Evolutionary conservation across 2,329 filamentous ascomycete genomes (phyloP).

Genomic region (Beauveria asiatica): DNA sequence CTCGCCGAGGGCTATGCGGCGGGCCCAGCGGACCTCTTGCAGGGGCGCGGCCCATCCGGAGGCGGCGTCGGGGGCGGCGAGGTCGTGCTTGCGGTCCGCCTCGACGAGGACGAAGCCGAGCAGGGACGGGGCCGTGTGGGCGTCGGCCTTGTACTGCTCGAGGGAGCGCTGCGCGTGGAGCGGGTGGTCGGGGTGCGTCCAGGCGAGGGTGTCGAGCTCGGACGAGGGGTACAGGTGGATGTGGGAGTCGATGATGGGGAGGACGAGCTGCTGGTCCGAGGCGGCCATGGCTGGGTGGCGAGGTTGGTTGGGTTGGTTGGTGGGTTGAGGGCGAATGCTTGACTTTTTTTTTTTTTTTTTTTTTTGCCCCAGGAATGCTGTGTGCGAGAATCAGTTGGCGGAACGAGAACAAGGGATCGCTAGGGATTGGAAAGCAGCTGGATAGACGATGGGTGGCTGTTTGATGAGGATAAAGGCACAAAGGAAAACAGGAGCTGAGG

Average conservation of each 20-base stretch:
- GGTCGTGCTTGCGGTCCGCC: conserved; percentile 62
- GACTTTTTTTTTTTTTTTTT: too few relatives aligned
- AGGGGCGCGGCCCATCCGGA: conserved; percentile 59
- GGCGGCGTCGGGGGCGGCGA: conserved; percentile 35
- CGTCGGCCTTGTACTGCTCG: conserved; percentile 49
- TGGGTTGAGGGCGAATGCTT: background rate
- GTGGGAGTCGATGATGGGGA: conserved; percentile 77
- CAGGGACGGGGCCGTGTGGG: conserved; percentile 34
- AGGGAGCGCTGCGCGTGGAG: conserved; percentile 58
- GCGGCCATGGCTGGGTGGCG: background rate
- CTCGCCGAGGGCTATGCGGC: conserved; percentile 54
- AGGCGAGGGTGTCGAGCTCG: conserved; percentile 59
- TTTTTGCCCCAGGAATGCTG: too few relatives aligned
- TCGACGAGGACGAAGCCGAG: conserved; percentile 76
- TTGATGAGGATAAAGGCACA: background rate
- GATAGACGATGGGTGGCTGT: background rate
- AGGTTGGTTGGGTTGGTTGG: background rate
- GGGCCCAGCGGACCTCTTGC: conserved; percentile 61
- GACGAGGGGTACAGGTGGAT: conserved; percentile 75
- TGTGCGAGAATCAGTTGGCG: background rate
- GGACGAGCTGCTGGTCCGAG: conserved; percentile 20
- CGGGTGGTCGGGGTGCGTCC: conserved; percentile 53
- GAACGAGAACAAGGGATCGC: background rate
- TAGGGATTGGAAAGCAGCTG: background rate
- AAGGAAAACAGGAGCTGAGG: background rate